Evolutionary conservation across 202 grass and related monocot genomes (phyloP).

Genomic region (Dendrocalamus latiflorus): DNA sequence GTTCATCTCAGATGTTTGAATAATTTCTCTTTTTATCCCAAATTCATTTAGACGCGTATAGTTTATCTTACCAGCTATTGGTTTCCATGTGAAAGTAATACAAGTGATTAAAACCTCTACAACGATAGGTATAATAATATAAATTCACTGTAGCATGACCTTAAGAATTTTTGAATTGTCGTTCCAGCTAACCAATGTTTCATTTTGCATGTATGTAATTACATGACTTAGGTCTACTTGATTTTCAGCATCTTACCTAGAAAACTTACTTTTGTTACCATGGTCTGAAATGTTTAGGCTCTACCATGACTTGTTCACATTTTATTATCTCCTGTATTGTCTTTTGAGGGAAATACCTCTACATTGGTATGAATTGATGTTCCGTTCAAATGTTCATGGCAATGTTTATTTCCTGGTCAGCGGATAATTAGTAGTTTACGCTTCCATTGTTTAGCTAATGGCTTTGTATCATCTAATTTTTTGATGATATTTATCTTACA

Average conservation of each 20-base stretch:
- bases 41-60: conserved; percentile 1
- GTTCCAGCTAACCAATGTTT: background rate
- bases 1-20: background rate
- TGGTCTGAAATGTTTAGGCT: background rate
- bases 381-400: background rate
- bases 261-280: background rate
- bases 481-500: conserved; percentile 40
- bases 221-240: background rate
- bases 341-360: conserved; percentile 5
- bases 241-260: background rate
- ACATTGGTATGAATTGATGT: background rate
- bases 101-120: background rate
- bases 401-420: background rate
- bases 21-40: background rate
- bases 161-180: background rate
- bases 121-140: background rate
- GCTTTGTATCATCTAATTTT: conserved; percentile 2
- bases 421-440: background rate
- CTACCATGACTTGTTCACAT: background rate
- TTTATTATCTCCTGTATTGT: background rate
- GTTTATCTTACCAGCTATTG: conserved; percentile 16
- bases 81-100: background rate
- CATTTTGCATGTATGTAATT: background rate
- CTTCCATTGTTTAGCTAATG: conserved; percentile 1
- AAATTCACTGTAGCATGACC: background rate